These are phyloP conservation scores for Citrullus mucosospermus DNA, from an alignment of 306 rosid genomes.

Conservation along the genomic window DNA sequence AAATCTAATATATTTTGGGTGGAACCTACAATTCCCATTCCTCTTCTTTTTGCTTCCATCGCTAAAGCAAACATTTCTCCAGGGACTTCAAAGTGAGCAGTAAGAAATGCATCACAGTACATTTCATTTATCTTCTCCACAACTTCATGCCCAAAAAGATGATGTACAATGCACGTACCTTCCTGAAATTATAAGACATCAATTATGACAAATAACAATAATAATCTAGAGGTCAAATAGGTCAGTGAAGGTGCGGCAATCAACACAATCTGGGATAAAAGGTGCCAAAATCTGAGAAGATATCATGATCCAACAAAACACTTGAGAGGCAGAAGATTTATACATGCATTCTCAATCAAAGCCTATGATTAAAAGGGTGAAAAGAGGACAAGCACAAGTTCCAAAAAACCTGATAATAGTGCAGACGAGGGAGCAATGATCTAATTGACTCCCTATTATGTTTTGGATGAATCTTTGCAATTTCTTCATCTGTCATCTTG, in stretches of 20 bases:
- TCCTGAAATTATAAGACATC: constrained; percentile 32
- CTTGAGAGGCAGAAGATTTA: neutral
- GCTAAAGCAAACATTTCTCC: constrained; percentile 99
- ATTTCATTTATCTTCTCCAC: constrained; percentile 81
- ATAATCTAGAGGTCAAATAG: neutral
- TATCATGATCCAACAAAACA: neutral
- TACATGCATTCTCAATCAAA: neutral
- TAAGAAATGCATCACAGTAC: constrained; percentile 90
- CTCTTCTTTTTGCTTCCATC: constrained; percentile 97
- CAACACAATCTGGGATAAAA: neutral
- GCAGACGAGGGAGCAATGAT: constrained; percentile 62
- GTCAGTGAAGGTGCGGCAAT: neutral
- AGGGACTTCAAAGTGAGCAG: constrained; percentile 97
- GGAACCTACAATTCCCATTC: constrained; percentile 95
- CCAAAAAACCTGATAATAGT: constrained; percentile 50
- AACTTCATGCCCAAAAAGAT: constrained; percentile 86
- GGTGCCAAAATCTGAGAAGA: neutral
- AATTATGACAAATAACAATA: neutral
- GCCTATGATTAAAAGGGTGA: neutral
- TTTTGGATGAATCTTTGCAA: constrained; percentile 59
- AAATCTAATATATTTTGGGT: constrained; percentile 85
- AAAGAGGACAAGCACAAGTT: neutral
- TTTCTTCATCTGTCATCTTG: constrained; percentile 74
- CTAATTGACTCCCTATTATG: constrained; percentile 57
- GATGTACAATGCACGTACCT: constrained; percentile 92